Conservation (phyloP, 805 yeast genomes). For the Candida nanaspora region DNA sequence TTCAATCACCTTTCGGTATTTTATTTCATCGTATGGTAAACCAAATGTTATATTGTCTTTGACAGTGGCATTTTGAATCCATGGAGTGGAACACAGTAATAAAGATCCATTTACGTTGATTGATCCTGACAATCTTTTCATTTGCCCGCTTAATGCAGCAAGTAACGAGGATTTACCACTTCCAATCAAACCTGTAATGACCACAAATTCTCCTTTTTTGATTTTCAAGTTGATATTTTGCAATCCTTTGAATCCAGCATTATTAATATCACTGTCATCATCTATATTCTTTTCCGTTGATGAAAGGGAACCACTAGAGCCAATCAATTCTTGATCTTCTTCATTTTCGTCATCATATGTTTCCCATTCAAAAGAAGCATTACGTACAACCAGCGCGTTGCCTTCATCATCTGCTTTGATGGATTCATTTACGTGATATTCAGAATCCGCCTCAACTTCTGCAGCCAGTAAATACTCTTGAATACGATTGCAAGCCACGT, state of each 20-base stretch:
- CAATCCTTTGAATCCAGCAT: constrained; percentile 32
- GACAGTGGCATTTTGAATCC: constrained; percentile 81
- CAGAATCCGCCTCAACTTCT: constrained; percentile 24
- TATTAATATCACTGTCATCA: constrained; percentile 5
- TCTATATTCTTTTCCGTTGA: neutral
- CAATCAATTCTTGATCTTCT: neutral
- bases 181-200: constrained; percentile 76
- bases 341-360: constrained; percentile 22
- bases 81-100: constrained; percentile 46
- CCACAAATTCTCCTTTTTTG: constrained; percentile 61
- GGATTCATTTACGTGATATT: constrained; percentile 12
- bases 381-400: constrained; percentile 39
- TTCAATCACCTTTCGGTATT: constrained; percentile 46
- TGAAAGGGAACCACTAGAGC: neutral
- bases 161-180: constrained; percentile 74
- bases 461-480: constrained; percentile 42
- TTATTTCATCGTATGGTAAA: constrained; percentile 35
- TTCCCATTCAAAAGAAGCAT: constrained; percentile 69
- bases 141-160: constrained; percentile 61
- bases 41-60: constrained; percentile 73
- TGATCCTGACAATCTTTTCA: constrained; percentile 48
- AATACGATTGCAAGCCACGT: constrained; percentile 50
- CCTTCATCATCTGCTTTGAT: constrained; percentile 3
- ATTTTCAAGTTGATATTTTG: constrained; percentile 44
- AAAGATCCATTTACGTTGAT: constrained; percentile 47